These are phyloP conservation scores for Hyaloperonospora arabidopsidis DNA, from an alignment of 352 stramenopile genomes.

Conservation along the genomic window DNA sequence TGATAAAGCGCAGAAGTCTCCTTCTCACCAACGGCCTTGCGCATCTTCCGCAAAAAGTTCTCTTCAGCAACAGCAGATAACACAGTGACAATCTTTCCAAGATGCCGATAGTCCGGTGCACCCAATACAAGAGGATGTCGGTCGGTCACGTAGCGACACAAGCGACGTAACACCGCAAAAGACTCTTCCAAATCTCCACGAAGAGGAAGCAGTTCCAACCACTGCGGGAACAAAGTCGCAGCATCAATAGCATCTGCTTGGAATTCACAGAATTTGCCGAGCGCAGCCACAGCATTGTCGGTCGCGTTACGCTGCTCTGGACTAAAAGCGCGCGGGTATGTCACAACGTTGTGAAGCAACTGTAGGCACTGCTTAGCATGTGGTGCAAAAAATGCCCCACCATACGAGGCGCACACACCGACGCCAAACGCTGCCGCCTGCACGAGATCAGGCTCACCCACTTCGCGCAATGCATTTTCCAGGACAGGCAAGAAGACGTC, in stretches of 20 bases:
- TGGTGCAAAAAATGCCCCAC: conserved; percentile 40
- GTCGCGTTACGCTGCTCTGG: conserved; percentile 57
- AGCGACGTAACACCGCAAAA: conserved; percentile 47
- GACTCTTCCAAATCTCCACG: conserved; percentile 74
- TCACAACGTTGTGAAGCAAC: conserved; percentile 53
- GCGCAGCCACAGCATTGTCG: conserved; percentile 70
- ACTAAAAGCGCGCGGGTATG: conserved; percentile 37
- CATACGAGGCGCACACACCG: conserved; percentile 53
- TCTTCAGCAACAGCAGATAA: conserved; percentile 45
- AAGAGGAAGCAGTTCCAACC: conserved; percentile 61
- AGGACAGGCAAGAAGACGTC: conserved; percentile 66
- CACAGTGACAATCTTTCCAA: conserved; percentile 49
- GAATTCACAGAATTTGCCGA: conserved; percentile 68
- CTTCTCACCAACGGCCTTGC: conserved; percentile 40
- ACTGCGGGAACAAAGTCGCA: conserved; percentile 54
- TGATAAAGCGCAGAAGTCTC: conserved; percentile 33
- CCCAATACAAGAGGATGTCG: conserved; percentile 57
- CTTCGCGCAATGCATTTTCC: conserved; percentile 47
- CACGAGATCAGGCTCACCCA: conserved; percentile 49
- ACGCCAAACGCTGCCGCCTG: conserved; percentile 74
- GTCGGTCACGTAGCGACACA: conserved; percentile 56
- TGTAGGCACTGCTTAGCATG: conserved; percentile 46
- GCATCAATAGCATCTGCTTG: conserved; percentile 43
- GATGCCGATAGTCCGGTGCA: conserved; percentile 33
- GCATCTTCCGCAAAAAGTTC: conserved; percentile 32